A percentile compares a stretch with the other conserved stretches of the same genome.
Evolutionary conservation across 208 protist genomes (phyloP).

Genomic region (Leishmania martiniquensis): DNA sequence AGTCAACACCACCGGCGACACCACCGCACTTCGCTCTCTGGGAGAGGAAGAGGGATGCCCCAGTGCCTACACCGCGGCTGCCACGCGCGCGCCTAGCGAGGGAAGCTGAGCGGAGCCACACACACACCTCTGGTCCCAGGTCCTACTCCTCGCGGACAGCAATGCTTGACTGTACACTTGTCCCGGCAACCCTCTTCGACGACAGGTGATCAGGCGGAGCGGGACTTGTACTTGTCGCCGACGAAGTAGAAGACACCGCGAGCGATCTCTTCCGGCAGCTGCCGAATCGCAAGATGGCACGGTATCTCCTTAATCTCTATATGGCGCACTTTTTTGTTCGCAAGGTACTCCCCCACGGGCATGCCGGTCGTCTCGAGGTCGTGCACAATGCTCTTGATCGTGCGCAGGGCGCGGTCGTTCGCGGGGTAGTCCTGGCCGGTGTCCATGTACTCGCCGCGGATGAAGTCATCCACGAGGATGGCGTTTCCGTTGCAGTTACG

Average conservation of each 20-base stretch:
- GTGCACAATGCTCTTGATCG: constrained; percentile 69
- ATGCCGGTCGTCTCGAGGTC: constrained; percentile 68
- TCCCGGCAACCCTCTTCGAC: no score
- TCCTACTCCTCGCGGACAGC: background rate
- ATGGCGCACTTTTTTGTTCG: constrained; percentile 50
- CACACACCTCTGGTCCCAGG: background rate
- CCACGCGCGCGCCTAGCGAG: no score
- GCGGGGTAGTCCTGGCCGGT: constrained; percentile 79
- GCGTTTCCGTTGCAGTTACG: constrained; percentile 90
- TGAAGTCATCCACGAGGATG: constrained; percentile 90
- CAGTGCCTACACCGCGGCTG: no score
- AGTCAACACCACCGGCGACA: no score
- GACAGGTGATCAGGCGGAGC: background rate
- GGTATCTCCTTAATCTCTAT: constrained; percentile 82
- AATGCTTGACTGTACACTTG: background rate
- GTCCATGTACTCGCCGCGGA: constrained; percentile 92
- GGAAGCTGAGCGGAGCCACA: no score
- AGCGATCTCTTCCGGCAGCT: constrained; percentile 87
- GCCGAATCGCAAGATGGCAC: constrained; percentile 82
- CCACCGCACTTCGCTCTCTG: no score
- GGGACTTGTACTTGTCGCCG: constrained; percentile 72
- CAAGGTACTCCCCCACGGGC: constrained; percentile 80
- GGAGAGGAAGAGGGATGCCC: no score
- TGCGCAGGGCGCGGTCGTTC: constrained; percentile 80
- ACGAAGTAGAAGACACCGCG: constrained; percentile 90